phyloP scores from a whole-genome alignment of 441 rosid species.

The Pelargonium cotyledonis region DNA sequence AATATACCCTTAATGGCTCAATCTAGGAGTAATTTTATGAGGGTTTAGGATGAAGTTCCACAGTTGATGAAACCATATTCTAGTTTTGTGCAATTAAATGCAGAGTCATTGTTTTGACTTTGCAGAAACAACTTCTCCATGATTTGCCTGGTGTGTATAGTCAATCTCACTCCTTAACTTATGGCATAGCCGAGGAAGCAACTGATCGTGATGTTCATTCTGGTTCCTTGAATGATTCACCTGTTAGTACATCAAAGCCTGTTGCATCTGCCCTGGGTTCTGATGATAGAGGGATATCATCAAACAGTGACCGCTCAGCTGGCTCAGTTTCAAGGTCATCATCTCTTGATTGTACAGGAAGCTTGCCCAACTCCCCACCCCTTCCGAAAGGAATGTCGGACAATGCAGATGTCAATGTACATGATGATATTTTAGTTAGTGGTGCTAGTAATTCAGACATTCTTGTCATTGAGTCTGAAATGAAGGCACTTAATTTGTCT shows the following conservation, averaged over 20 bases:
- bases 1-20: background rate
- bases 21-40: background rate
- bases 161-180: slow-evolving; percentile 34
- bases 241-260: slow-evolving; percentile 21
- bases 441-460: slow-evolving; percentile 23
- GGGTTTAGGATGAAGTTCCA: background rate
- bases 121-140: slow-evolving; percentile 37
- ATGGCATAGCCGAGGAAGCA: slow-evolving; percentile 30
- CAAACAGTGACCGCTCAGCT: slow-evolving; percentile 16
- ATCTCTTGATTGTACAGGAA: slow-evolving; percentile 19
- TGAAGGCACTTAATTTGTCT: slow-evolving; percentile 40
- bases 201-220: slow-evolving; percentile 27
- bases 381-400: slow-evolving; percentile 19
- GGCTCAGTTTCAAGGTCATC: slow-evolving; percentile 19
- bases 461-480: slow-evolving; percentile 23
- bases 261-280: slow-evolving; percentile 22
- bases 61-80: slow-evolving; percentile 5
- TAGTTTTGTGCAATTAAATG: slow-evolving; percentile 12
- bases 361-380: slow-evolving; percentile 8
- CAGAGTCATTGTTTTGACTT: slow-evolving; percentile 13
- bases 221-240: slow-evolving; percentile 28
- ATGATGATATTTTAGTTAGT: slow-evolving; percentile 14
- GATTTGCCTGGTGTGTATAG: slow-evolving; percentile 34
- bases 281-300: slow-evolving; percentile 16
- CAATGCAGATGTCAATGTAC: slow-evolving; percentile 7